Evolutionary conservation across 352 stramenopile genomes (phyloP).

Genomic region (Globisporangium cylindrosporum): DNA sequence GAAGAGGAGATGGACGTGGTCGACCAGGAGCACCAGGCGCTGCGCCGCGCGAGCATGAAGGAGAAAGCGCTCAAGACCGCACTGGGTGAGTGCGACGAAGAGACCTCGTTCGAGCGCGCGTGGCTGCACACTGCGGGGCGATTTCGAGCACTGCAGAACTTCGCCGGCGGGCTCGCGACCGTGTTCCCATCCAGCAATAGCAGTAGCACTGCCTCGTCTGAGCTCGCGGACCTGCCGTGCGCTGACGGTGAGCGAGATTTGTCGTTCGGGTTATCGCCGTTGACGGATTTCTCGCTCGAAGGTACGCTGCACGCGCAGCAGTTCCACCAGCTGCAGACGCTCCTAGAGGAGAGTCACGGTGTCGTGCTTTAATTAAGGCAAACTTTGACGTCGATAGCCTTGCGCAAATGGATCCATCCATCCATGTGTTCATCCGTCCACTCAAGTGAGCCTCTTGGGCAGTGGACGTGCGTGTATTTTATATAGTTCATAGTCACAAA

Average conservation of each 20-base stretch:
- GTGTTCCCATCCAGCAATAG: conserved; percentile 22
- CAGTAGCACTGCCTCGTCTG: conserved; percentile 4
- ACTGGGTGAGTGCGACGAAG: conserved; percentile 18
- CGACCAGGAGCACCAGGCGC: conserved; percentile 33
- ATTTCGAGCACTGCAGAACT: conserved; percentile 50
- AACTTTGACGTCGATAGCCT: neutral
- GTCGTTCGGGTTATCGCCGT: conserved; percentile 12
- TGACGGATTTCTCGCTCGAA: conserved; percentile 29
- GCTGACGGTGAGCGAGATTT: conserved; percentile 13
- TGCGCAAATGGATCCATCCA: neutral
- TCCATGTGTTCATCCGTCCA: neutral
- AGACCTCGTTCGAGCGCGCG: conserved; percentile 36
- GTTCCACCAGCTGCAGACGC: conserved; percentile 21
- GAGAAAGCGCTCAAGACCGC: conserved; percentile 26
- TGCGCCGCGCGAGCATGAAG: conserved; percentile 23
- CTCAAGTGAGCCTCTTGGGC: neutral
- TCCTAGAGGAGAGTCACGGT: conserved; percentile 18
- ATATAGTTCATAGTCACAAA: neutral
- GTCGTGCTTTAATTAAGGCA: neutral
- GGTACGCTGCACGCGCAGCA: conserved; percentile 37
- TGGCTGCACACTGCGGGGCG: conserved; percentile 36
- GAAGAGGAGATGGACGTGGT: conserved; percentile 37
- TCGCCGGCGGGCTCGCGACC: conserved; percentile 57
- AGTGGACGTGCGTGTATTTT: neutral
- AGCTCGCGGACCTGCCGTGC: conserved; percentile 18